These are phyloP conservation scores for Nannochloropsis oceanica DNA, from an alignment of 108 stramenopile genomes.

Conservation along the genomic window DNA sequence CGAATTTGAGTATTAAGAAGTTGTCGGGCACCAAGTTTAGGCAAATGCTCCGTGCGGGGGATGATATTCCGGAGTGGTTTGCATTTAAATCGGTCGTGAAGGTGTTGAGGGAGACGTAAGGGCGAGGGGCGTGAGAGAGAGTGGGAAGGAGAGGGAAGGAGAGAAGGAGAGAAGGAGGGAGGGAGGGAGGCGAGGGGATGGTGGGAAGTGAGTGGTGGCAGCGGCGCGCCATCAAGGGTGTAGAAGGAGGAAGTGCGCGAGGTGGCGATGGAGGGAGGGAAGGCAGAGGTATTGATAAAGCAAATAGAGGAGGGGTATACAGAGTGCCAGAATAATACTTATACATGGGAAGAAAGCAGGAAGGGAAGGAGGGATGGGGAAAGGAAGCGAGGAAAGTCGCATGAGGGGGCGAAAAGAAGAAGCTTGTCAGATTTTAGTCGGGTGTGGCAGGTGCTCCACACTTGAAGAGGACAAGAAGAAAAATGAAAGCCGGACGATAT, in stretches of 20 bases:
- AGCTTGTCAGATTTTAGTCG: too few species aligned
- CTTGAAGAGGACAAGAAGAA: too few species aligned
- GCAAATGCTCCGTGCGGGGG: slow-evolving; percentile 91
- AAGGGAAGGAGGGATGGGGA: neutral
- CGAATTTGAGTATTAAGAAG: slow-evolving; percentile 64
- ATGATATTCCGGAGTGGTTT: slow-evolving; percentile 99
- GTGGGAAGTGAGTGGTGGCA: neutral
- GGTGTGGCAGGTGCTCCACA: too few species aligned
- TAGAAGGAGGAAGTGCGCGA: neutral
- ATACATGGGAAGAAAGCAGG: neutral
- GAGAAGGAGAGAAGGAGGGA: neutral
- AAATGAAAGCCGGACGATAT: too few species aligned
- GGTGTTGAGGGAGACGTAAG: neutral
- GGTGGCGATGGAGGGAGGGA: neutral
- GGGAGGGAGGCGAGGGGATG: neutral
- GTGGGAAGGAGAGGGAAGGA: neutral
- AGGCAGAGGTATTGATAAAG: neutral
- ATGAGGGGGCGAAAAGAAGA: too few species aligned
- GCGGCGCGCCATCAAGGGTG: neutral
- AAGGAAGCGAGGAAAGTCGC: neutral
- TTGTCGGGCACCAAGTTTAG: slow-evolving; percentile 98
- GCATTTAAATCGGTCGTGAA: slow-evolving; percentile 90
- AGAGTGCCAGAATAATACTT: too few species aligned
- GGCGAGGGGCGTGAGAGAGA: neutral
- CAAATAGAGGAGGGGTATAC: too few species aligned